Conservation (phyloP, 83 land plant species). For the Diphasiastrum complanatum region DNA sequence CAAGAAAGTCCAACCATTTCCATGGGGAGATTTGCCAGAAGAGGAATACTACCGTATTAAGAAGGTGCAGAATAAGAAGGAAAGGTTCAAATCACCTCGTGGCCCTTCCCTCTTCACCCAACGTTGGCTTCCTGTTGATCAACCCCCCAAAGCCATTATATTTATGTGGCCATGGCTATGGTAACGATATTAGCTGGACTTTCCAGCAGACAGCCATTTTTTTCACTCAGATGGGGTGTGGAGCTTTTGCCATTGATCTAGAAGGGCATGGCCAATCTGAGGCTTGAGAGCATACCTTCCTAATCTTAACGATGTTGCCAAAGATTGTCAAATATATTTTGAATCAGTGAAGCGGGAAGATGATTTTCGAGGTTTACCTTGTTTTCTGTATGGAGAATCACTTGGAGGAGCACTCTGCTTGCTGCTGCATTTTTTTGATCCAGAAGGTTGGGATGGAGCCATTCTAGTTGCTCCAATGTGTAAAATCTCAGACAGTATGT, state of each 20-base stretch:
- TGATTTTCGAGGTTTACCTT: constrained; percentile 31
- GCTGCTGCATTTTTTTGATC: constrained; percentile 38
- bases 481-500: constrained; percentile 56
- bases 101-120: constrained; percentile 57
- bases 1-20: too few species aligned
- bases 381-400: constrained; percentile 68
- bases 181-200: constrained; percentile 87
- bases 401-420: constrained; percentile 80
- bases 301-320: constrained; percentile 41
- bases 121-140: constrained; percentile 39
- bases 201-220: constrained; percentile 68
- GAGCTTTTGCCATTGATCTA: constrained; percentile 65
- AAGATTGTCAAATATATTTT: constrained; percentile 52
- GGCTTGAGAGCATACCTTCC: constrained; percentile 58
- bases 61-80: constrained; percentile 27
- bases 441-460: constrained; percentile 48
- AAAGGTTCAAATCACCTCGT: constrained; percentile 41
- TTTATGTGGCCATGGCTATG: constrained; percentile 87
- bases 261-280: constrained; percentile 70
- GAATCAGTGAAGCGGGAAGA: constrained; percentile 17
- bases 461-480: constrained; percentile 84
- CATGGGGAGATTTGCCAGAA: constrained; percentile 55
- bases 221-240: constrained; percentile 60
- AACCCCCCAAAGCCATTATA: constrained; percentile 45
- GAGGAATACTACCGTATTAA: constrained; percentile 40